Percentiles rank a stretch among this genome's conserved stretches.
phyloP scores from a whole-genome alignment of 2,329 filamentous ascomycete species.

The Tetracladium maxilliforme region DNA sequence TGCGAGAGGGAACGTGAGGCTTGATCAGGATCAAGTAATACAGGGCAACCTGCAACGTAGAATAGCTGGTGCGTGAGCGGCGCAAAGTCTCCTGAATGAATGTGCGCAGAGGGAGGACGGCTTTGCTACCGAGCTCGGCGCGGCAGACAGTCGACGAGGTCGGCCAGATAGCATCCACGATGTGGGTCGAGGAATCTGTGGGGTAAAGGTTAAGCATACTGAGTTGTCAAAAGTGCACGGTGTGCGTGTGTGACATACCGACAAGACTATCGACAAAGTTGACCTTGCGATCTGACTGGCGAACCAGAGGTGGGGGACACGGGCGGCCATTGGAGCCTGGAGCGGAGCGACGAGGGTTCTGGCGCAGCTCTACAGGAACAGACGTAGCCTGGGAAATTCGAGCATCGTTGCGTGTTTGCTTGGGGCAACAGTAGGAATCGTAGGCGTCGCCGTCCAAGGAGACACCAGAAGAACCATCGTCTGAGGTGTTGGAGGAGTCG shows the following conservation, averaged over 20 bases:
- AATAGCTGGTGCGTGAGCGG: conserved; percentile 91
- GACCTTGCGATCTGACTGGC: conserved; percentile 83
- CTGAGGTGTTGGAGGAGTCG: conserved; percentile 53
- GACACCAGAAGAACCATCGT: conserved; percentile 47
- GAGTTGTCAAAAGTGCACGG: conserved; percentile 12
- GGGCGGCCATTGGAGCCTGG: conserved; percentile 37
- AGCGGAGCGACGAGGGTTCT: conserved; percentile 44
- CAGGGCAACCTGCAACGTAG: conserved; percentile 87
- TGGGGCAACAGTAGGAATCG: conserved; percentile 24
- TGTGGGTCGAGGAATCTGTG: conserved; percentile 89
- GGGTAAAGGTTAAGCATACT: conserved; percentile 16
- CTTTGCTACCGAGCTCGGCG: conserved; percentile 56
- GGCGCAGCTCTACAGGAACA: conserved; percentile 46
- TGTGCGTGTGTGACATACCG: conserved; percentile 61
- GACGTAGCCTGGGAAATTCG: conserved; percentile 20
- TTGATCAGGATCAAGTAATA: conserved; percentile 96
- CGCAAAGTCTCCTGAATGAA: conserved; percentile 97
- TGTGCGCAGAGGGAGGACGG: conserved; percentile 76
- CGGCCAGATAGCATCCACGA: conserved; percentile 96
- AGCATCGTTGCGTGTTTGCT: conserved; percentile 16
- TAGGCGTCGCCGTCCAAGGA: conserved; percentile 31
- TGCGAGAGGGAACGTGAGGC: conserved; percentile 66
- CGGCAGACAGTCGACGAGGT: conserved; percentile 69
- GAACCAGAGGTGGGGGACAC: conserved; percentile 61
- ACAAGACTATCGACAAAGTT: conserved; percentile 95